Base-by-base conservation (phyloP, 176 grass and related monocot genomes). In the Cenchrus fungigraminus region DNA sequence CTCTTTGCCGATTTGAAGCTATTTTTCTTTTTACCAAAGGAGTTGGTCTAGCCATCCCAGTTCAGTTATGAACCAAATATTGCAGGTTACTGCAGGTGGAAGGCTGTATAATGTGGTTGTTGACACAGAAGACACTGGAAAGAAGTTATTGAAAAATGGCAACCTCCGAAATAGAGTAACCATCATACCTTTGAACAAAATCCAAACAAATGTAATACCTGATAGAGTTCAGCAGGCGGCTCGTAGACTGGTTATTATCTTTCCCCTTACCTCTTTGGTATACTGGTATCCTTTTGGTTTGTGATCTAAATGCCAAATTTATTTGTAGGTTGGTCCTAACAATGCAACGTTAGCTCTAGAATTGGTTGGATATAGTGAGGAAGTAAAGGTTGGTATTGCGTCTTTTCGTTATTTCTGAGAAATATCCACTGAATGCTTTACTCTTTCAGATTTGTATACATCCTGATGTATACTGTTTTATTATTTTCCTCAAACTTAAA, bases 141-240 rank as follows among this genome's bases (percentile, higher is more conserved):
- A 99, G 74, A 89, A 94, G 51, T 76, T 99, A 29, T 51, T 99
- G 42, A 82, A 95, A 87, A 87, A 88, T 54, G 97, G 93, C 16
- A 79, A 92, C 20, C 85, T 99, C 58, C 83, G 43, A 66, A 99
- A 82, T 81, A 94, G 97, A 75, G 88, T 92, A 84, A 99, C 97
- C 65, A 94, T 99, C 85, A 91, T 99, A 84, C 97, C 93, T 17
- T 78, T 99, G 82, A 95, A 99, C 85, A 96, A 99, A 91, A 96
- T 99, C 69, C 87, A 95, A 76, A 76, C 88, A 50, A 47, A 79
- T 44, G 76, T 49, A 3, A 74, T 99, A 87, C 91, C 97, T 89
- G 56, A 85, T 61, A 92, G 91, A 86, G 86, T 91, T 81, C 97
- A 91, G 82, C 87, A 98, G 62, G 80, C 88, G 40, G 97, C 97